These are phyloP conservation scores for Artemisia princeps DNA, from an alignment of 140 eudicot genomes.

Conservation along the genomic window DNA sequence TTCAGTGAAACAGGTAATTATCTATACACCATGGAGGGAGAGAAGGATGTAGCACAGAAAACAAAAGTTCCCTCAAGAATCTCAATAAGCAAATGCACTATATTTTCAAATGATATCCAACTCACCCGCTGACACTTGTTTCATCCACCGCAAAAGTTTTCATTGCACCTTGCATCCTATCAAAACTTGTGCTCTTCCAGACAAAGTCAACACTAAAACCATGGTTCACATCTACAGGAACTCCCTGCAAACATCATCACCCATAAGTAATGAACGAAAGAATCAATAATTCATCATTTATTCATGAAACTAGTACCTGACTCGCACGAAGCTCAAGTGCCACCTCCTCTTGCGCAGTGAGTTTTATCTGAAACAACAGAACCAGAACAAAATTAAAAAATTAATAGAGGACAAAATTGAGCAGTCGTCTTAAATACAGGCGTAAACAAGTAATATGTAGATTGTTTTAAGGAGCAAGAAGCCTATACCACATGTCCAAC, in stretches of 20 bases:
- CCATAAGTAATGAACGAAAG: slow-evolving; percentile 29
- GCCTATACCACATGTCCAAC: slow-evolving; percentile 96
- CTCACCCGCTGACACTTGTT: slow-evolving; percentile 98
- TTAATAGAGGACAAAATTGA: background rate
- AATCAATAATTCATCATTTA: background rate
- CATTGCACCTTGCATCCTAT: slow-evolving; percentile 95
- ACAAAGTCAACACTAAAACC: slow-evolving; percentile 92
- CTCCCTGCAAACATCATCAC: slow-evolving; percentile 22
- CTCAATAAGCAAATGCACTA: background rate
- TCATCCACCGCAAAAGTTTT: slow-evolving; percentile 92
- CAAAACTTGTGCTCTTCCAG: slow-evolving; percentile 97
- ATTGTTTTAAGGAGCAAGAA: background rate
- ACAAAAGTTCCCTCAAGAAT: background rate
- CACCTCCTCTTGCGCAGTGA: slow-evolving; percentile 99
- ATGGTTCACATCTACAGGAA: slow-evolving; percentile 66
- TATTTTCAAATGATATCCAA: background rate
- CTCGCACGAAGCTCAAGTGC: slow-evolving; percentile 99
- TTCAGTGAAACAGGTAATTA: too few species aligned
- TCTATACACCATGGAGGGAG: too few species aligned
- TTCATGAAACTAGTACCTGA: slow-evolving; percentile 47
- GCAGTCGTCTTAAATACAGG: background rate
- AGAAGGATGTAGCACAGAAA: background rate
- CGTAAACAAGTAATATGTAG: background rate
- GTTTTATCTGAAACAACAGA: slow-evolving; percentile 54
- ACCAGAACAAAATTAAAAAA: background rate